Base-by-base conservation (phyloP, 805 yeast species). In the Tetrapisispora pingtungensis region DNA sequence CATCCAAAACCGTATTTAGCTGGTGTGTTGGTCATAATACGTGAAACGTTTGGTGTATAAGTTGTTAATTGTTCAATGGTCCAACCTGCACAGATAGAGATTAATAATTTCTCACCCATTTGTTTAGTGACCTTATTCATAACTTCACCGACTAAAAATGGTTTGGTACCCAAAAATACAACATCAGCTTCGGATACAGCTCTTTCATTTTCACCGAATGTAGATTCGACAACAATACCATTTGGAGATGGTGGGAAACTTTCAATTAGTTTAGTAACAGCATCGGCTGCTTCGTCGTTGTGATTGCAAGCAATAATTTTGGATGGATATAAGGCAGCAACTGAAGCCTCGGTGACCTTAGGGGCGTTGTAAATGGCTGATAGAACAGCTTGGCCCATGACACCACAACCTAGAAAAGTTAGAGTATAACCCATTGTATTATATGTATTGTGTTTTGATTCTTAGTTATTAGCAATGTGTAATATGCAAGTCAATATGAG, bases 1-100 rank as follows among this genome's bases (percentile, higher is more conserved):
- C 90, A 87, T 42, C 97, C 98, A 54, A 81, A 78, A 19, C 97
- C 96, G 62, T 76, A 85, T 62, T 81, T 81, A 17, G 96, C 94
- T 3, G 99, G 97, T 0, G 98, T 93, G 67, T 90, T 93, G 38
- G 99, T 90, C 95, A 94, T 89, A n/a, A 94, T 95, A 50, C 95
- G 75, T 19, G 94, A 85, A 28, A 90, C 79, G 46, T 71, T 68
- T 41, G 60, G 47, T 10, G 84, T 69, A 55, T 77, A 74, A 1
- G 61, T 56, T 17, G 61, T 49, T 53, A 88, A 71, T 59, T 84
- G 84, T 17, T 70, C 78, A 49, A 89, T 80, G 15, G 95, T 85
- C 76, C 87, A 84, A 13, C 99, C 99, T 3, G 98, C 97, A 54
- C 88, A 78, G 49, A 93, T 68, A 4, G 96, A 85, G 45, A 90